Evolutionary conservation across 352 stramenopile genomes (phyloP).

Genomic region (Pythium diclinum): DNA sequence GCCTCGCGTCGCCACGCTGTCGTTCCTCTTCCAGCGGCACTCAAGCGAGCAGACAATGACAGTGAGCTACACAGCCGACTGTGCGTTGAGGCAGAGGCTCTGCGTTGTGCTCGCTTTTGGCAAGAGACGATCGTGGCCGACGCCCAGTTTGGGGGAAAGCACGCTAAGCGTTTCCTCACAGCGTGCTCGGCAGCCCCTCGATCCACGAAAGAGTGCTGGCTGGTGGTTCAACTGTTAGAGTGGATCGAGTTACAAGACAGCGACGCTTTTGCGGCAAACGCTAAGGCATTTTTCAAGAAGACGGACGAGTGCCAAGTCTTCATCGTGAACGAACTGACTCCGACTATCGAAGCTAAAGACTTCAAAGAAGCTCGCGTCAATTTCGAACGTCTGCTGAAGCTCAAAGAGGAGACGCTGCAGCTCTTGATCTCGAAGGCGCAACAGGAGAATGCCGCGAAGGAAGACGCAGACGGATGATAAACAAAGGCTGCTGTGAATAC

Average conservation of each 20-base stretch:
- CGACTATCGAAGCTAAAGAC: slow-evolving; percentile 29
- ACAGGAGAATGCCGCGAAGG: slow-evolving; percentile 32
- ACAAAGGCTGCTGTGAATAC: neutral
- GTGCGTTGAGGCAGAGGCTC: slow-evolving; percentile 28
- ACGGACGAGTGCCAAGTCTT: slow-evolving; percentile 45
- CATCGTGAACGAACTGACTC: slow-evolving; percentile 35
- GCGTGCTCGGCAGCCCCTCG: slow-evolving; percentile 27
- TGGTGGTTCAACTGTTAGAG: slow-evolving; percentile 37
- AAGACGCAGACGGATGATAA: slow-evolving; percentile 12
- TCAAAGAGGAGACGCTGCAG: slow-evolving; percentile 64
- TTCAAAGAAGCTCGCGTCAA: slow-evolving; percentile 37
- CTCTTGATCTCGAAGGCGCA: slow-evolving; percentile 53
- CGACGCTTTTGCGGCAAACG: slow-evolving; percentile 41
- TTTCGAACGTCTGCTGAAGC: slow-evolving; percentile 43
- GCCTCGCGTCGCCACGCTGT: slow-evolving; percentile 41
- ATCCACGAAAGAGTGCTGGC: slow-evolving; percentile 39
- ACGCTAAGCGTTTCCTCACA: slow-evolving; percentile 36
- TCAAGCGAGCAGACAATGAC: slow-evolving; percentile 8
- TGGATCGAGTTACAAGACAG: slow-evolving; percentile 60
- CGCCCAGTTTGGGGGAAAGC: slow-evolving; percentile 35
- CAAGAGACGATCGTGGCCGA: slow-evolving; percentile 42
- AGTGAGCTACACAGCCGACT: slow-evolving; percentile 14
- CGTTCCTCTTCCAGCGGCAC: slow-evolving; percentile 17
- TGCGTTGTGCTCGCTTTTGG: slow-evolving; percentile 59
- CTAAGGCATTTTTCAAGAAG: slow-evolving; percentile 47